Percentiles rank a stretch among this genome's conserved stretches.
phyloP scores from a whole-genome alignment of 2,329 filamentous ascomycete genomes.

The Penicillium sp. region DNA sequence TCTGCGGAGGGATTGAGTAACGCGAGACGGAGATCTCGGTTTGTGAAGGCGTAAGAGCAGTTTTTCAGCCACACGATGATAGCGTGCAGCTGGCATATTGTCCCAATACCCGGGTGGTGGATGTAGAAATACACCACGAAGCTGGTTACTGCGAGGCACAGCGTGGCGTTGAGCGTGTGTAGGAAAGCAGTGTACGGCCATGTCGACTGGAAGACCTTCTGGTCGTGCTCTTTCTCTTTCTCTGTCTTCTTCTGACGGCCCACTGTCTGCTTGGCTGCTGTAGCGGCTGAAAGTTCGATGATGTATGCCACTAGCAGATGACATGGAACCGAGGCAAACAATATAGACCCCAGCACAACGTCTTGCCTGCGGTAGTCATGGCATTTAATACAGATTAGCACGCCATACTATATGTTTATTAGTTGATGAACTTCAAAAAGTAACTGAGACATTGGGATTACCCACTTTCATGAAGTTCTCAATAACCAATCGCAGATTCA shows the following conservation, averaged over 20 bases:
- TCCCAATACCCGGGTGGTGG: constrained; percentile 87
- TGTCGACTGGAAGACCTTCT: constrained; percentile 57
- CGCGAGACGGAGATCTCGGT: constrained; percentile 85
- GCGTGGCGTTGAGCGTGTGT: constrained; percentile 73
- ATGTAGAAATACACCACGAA: constrained; percentile 83
- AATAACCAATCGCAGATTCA: constrained; percentile 86
- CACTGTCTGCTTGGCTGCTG: constrained; percentile 63
- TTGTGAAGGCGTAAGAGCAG: constrained; percentile 91
- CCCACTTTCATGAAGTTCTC: constrained; percentile 88
- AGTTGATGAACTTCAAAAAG: not conserved
- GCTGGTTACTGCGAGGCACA: constrained; percentile 71
- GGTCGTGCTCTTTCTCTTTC: constrained; percentile 52
- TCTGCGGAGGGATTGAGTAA: constrained; percentile 67
- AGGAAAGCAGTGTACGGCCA: constrained; percentile 74
- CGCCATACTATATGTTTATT: constrained; percentile 62
- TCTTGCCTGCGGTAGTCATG: constrained; percentile 79
- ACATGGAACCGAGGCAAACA: constrained; percentile 81
- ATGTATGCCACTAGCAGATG: constrained; percentile 84
- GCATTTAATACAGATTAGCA: constrained; percentile 82
- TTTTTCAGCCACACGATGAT: constrained; percentile 95
- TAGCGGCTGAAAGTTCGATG: constrained; percentile 75
- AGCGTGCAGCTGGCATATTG: constrained; percentile 79
- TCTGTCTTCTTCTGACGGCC: constrained; percentile 50
- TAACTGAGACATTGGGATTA: not conserved
- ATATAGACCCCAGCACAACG: constrained; percentile 61